Evolutionary conservation across 129 eudicot genomes (phyloP).

Genomic region (Escallonia herrerae): DNA sequence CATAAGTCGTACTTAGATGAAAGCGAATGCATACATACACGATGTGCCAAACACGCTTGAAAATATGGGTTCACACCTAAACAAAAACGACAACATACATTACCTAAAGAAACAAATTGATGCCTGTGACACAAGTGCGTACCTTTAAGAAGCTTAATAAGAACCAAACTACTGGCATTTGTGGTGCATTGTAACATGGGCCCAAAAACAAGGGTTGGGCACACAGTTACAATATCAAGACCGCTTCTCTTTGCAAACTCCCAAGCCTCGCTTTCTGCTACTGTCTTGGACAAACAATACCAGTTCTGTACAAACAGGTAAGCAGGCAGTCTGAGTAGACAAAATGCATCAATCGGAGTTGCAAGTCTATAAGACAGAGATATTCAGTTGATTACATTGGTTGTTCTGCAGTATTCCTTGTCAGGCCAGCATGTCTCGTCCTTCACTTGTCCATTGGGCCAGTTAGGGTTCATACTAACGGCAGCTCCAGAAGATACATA

Average conservation of each 20-base stretch:
- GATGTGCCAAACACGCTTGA: too few species aligned
- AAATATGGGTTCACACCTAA: too few species aligned
- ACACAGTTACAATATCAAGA: constrained; percentile 26
- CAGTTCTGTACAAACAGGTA: constrained; percentile 17
- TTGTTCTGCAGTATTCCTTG: constrained; percentile 23
- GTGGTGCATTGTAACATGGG: constrained; percentile 41
- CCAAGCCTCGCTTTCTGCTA: constrained; percentile 36
- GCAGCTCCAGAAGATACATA: constrained; percentile 37
- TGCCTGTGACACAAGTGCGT: background rate
- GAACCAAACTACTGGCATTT: constrained; percentile 28
- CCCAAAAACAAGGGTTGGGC: constrained; percentile 38
- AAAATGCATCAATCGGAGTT: too few species aligned
- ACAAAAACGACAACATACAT: too few species aligned
- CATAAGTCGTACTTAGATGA: too few species aligned
- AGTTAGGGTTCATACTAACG: constrained; percentile 17
- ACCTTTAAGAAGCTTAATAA: constrained; percentile 35
- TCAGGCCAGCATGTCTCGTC: constrained; percentile 41
- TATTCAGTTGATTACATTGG: constrained; percentile 7
- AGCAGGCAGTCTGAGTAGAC: too few species aligned
- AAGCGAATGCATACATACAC: too few species aligned
- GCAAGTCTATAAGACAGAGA: too few species aligned
- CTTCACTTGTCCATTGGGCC: constrained; percentile 31
- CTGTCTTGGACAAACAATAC: constrained; percentile 37
- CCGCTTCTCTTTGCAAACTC: constrained; percentile 17
- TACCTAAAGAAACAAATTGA: background rate